These are phyloP conservation scores for Lolium rigidum DNA, from an alignment of 176 grass and related monocot genomes.

Conservation along the genomic window DNA sequence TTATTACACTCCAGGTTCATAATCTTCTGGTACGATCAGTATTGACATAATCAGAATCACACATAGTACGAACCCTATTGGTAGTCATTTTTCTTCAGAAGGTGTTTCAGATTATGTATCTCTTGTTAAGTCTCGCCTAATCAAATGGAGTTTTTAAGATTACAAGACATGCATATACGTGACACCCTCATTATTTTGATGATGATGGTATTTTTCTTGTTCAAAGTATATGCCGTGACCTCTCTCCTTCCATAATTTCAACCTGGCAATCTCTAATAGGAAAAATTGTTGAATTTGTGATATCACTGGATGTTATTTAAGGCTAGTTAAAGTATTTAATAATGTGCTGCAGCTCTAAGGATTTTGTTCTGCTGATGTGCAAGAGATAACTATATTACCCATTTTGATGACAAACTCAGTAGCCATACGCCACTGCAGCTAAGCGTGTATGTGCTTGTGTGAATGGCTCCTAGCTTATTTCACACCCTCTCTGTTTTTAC, in stretches of 20 bases:
- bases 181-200: not conserved
- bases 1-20: too few relatives aligned
- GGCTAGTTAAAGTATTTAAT: not conserved
- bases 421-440: not conserved
- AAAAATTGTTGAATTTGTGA: not conserved
- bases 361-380: not conserved
- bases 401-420: not conserved
- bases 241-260: not conserved
- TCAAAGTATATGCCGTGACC: not conserved
- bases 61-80: not conserved
- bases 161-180: too few relatives aligned
- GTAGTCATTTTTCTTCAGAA: not conserved
- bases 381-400: too few relatives aligned
- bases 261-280: not conserved
- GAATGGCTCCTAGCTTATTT: not conserved
- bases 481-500: not conserved
- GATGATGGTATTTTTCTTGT: not conserved
- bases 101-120: too few relatives aligned
- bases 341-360: not conserved
- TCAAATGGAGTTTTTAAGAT: not conserved
- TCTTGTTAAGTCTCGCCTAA: conserved; percentile 1
- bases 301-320: not conserved
- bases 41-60: not conserved
- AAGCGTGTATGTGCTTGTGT: not conserved
- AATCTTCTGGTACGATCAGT: too few relatives aligned